A percentile compares a stretch with the other conserved stretches of the same genome.
These are phyloP conservation scores for Parietaria judaica DNA, from an alignment of 306 rosid genomes.

Conservation along the genomic window DNA sequence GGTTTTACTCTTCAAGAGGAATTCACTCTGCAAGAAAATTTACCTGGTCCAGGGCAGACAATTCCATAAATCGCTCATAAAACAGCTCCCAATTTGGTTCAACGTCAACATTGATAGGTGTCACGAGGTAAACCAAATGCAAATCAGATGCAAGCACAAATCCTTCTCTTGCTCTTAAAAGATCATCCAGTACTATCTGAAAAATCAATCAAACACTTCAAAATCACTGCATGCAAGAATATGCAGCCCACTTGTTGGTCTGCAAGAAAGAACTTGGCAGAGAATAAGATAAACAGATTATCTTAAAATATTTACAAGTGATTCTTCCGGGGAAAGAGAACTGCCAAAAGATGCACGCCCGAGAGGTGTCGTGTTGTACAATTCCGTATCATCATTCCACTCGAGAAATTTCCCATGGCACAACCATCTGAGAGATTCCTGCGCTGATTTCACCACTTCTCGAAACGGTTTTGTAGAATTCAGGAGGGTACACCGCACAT, in stretches of 20 bases:
- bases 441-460: conserved; percentile 96
- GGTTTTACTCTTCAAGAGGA: background rate
- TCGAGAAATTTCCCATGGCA: conserved; percentile 85
- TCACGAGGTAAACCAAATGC: conserved; percentile 87
- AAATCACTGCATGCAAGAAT: conserved; percentile 1
- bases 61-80: conserved; percentile 67
- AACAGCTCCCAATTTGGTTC: conserved; percentile 95
- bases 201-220: conserved; percentile 15
- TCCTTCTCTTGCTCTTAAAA: conserved; percentile 98
- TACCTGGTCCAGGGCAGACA: conserved; percentile 89
- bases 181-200: conserved; percentile 88
- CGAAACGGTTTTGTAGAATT: conserved; percentile 89
- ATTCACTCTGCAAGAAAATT: conserved; percentile 5
- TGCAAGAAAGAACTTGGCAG: background rate
- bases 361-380: conserved; percentile 84
- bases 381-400: conserved; percentile 83
- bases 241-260: too few relatives aligned
- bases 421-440: conserved; percentile 91
- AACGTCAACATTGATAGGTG: conserved; percentile 86
- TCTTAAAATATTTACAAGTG: conserved; percentile 54
- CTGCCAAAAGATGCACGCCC: conserved; percentile 96
- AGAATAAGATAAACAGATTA: conserved; percentile 11
- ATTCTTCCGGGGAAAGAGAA: conserved; percentile 94
- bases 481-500: conserved; percentile 91
- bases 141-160: conserved; percentile 96